A percentile compares a stretch with the other conserved stretches of the same genome.
These are phyloP conservation scores for Heteromeles arbutifolia DNA, from an alignment of 306 rosid species.

Conservation along the genomic window DNA sequence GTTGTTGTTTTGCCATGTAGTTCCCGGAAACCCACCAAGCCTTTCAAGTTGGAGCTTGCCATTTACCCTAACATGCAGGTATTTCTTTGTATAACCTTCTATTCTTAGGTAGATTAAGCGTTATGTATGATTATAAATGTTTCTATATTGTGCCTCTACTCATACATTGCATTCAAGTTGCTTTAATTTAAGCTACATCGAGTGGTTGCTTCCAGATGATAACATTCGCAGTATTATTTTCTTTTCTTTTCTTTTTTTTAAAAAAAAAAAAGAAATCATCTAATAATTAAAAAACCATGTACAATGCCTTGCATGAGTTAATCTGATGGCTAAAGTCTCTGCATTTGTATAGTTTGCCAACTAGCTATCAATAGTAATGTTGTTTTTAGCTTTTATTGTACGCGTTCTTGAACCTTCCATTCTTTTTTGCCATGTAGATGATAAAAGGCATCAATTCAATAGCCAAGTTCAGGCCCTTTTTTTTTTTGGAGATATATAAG, in stretches of 20 bases:
- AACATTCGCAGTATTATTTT: not conserved
- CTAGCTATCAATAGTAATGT: not conserved
- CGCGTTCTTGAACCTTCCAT: not conserved
- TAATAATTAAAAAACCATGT: not conserved
- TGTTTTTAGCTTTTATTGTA: not conserved
- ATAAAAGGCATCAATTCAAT: not conserved
- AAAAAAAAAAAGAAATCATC: not conserved
- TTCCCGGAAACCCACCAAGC: constrained; percentile 49
- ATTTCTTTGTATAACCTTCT: constrained; percentile 2
- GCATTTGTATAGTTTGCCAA: not conserved
- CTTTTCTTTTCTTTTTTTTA: not conserved
- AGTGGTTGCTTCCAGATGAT: not conserved
- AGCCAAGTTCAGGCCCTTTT: not conserved
- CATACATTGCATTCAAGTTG: not conserved
- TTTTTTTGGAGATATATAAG: not conserved
- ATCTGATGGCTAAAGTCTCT: not conserved
- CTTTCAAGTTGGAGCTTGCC: constrained; percentile 97
- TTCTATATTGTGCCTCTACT: not conserved
- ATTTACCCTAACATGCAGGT: constrained; percentile 78
- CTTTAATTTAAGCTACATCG: not conserved
- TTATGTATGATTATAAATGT: not conserved
- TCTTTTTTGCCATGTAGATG: not conserved
- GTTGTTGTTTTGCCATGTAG: constrained; percentile 80
- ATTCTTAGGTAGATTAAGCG: not conserved
- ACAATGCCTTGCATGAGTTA: not conserved